Conservation (phyloP, 495 filamentous ascomycete genomes). For the Annulohypoxylon moriforme region DNA sequence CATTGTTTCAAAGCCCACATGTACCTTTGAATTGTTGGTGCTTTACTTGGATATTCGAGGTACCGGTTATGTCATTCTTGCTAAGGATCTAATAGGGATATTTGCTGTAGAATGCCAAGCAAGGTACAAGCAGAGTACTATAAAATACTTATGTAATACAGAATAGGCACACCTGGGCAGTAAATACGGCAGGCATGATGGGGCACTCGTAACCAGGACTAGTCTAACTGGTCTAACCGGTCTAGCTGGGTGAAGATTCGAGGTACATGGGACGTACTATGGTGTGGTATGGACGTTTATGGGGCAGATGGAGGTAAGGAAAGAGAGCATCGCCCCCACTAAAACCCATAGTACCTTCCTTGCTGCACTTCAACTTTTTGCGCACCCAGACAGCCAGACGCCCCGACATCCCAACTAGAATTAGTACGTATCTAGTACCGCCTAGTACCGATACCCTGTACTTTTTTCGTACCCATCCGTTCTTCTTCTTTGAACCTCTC, state of each 20-base stretch:
- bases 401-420: not conserved
- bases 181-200: too few species aligned
- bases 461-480: conserved; percentile 22
- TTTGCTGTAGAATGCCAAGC: conserved; percentile 10
- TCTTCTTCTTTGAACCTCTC: conserved; percentile 47
- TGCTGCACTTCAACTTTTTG: conserved; percentile 29
- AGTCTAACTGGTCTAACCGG: not conserved
- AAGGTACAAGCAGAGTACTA: conserved; percentile 24
- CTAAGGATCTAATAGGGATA: conserved; percentile 1
- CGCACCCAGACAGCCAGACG: conserved; percentile 1
- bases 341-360: conserved; percentile 45
- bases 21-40: conserved; percentile 14
- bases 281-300: too few species aligned
- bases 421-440: not conserved
- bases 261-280: too few species aligned
- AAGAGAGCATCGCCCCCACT: conserved; percentile 39
- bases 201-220: conserved; percentile 23
- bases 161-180: not conserved
- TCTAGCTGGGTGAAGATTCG: too few species aligned
- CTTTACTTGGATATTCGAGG: conserved; percentile 6
- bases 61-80: conserved; percentile 19
- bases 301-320: not conserved
- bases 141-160: conserved; percentile 13
- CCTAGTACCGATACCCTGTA: not conserved
- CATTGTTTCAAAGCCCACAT: conserved; percentile 39